A percentile compares a stretch with the other conserved stretches of the same genome.
Evolutionary conservation across 208 protist genomes (phyloP).

Genomic region (Wallacemonas sp.): DNA sequence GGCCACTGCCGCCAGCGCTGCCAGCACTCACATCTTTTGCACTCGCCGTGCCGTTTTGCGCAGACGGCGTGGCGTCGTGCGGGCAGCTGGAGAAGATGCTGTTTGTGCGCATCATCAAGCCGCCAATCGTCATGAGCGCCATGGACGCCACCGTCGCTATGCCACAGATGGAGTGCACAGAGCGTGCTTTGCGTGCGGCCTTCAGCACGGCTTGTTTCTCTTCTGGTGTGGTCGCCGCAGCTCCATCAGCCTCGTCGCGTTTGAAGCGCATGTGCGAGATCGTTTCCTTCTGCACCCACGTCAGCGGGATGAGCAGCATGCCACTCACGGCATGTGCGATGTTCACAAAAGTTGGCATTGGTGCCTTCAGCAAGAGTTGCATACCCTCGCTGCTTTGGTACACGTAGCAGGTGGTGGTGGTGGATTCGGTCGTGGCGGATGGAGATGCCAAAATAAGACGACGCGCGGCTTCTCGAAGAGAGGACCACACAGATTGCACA

Average conservation of each 20-base stretch:
- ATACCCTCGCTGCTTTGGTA: conserved; percentile 30
- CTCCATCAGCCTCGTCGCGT: neutral
- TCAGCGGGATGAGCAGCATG: conserved; percentile 24
- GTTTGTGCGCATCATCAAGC: conserved; percentile 14
- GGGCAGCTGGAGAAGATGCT: conserved; percentile 13
- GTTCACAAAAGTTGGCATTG: conserved; percentile 19
- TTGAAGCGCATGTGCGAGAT: conserved; percentile 24
- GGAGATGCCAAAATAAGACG: neutral
- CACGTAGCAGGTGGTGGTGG: conserved; percentile 19
- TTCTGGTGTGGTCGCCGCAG: neutral
- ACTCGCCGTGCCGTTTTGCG: too few relatives aligned
- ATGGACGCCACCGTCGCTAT: conserved; percentile 4
- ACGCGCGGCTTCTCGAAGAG: neutral
- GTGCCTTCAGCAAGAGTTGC: conserved; percentile 28
- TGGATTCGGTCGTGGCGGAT: neutral
- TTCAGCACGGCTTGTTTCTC: conserved; percentile 11
- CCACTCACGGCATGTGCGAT: conserved; percentile 18
- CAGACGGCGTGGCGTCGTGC: too few relatives aligned
- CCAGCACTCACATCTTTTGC: too few relatives aligned
- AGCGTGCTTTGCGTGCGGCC: neutral
- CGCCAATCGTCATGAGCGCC: conserved; percentile 14
- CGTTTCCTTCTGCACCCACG: conserved; percentile 28
- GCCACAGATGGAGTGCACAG: conserved; percentile 6
- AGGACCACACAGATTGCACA: neutral
- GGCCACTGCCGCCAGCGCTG: too few relatives aligned